phyloP scores from a whole-genome alignment of 257 asterid genomes.

The Lithospermum erythrorhizon region DNA sequence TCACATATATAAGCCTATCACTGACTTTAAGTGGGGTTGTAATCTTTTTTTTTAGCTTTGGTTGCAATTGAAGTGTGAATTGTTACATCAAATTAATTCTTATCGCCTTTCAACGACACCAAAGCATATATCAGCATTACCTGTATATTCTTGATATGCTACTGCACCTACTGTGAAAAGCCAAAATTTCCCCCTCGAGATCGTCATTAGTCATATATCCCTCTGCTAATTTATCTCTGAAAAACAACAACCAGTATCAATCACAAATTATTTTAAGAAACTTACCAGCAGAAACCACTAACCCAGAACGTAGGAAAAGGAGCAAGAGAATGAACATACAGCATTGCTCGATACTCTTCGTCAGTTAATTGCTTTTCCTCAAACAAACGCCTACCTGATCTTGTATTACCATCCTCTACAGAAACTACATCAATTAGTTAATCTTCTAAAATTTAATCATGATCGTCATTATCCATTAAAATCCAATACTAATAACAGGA shows the following conservation, averaged over 20 bases:
- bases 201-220: constrained; percentile 88
- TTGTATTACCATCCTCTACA: constrained; percentile 22
- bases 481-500: too few relatives aligned
- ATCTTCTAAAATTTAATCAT: not conserved
- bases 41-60: not conserved
- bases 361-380: constrained; percentile 22
- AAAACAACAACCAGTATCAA: not conserved
- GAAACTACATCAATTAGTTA: constrained; percentile 18
- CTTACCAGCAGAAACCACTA: not conserved
- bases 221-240: constrained; percentile 65
- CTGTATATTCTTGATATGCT: constrained; percentile 83
- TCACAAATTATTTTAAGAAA: not conserved
- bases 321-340: constrained; percentile 31
- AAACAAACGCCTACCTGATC: constrained; percentile 40
- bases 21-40: not conserved
- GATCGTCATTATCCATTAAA: not conserved
- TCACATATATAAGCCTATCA: not conserved
- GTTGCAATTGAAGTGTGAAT: not conserved
- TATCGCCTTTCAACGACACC: not conserved
- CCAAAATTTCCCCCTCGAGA: constrained; percentile 70
- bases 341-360: constrained; percentile 48
- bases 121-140: constrained; percentile 22
- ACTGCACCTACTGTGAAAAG: constrained; percentile 47
- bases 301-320: not conserved
- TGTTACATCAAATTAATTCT: not conserved